Conservation (phyloP, 768 basidiomycete genomes). For the Hericium alpestre region DNA sequence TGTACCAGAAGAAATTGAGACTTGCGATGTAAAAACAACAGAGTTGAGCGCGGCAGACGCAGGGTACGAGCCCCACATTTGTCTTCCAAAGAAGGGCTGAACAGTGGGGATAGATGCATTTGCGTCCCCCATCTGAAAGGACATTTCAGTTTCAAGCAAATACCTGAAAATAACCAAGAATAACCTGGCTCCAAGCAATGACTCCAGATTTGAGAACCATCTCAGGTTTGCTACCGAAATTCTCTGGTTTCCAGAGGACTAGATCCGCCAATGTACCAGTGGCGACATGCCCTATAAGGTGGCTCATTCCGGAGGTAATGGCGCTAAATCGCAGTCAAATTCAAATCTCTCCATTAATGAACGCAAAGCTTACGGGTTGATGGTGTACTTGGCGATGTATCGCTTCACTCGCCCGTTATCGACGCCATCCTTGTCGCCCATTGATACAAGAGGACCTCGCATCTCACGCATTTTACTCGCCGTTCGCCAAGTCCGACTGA, state of each 20-base stretch:
- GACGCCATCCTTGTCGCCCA: constrained; percentile 58
- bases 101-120: constrained; percentile 95
- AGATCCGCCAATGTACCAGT: constrained; percentile 84
- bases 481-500: constrained; percentile 89
- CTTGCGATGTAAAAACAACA: constrained; percentile 73
- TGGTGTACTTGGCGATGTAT: constrained; percentile 92
- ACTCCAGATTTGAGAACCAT: constrained; percentile 94
- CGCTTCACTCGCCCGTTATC: constrained; percentile 92
- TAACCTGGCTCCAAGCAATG: constrained; percentile 80
- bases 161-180: neutral
- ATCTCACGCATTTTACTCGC: constrained; percentile 88
- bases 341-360: neutral
- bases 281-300: constrained; percentile 75
- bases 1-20: constrained; percentile 49
- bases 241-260: constrained; percentile 90
- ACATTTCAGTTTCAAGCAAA: neutral
- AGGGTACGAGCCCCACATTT: constrained; percentile 88
- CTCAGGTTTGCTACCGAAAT: constrained; percentile 87
- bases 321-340: constrained; percentile 40
- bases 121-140: constrained; percentile 81
- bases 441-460: constrained; percentile 55
- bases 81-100: constrained; percentile 74
- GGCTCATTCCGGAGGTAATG: constrained; percentile 86
- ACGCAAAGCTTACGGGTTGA: constrained; percentile 72
- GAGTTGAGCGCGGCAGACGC: constrained; percentile 77